phyloP scores from a whole-genome alignment of 495 filamentous ascomycete species.

The Terfezia claveryi region DNA sequence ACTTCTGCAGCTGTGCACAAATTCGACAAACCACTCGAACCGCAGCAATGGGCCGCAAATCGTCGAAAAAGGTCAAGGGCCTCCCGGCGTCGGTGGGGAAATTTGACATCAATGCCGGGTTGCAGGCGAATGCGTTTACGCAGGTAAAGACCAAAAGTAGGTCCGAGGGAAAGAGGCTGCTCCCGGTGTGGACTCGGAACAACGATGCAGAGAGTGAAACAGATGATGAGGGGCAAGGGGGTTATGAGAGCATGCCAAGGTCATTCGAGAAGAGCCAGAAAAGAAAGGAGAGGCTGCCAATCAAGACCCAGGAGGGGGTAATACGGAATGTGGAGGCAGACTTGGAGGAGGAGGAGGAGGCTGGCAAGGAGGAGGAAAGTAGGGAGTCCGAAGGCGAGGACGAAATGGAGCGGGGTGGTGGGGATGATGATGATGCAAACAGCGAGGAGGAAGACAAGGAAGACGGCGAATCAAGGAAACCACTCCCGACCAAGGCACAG shows the following conservation, averaged over 20 bases:
- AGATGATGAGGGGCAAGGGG: neutral
- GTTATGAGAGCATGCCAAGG: constrained; percentile 57
- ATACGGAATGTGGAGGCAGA: constrained; percentile 35
- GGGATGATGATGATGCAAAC: neutral
- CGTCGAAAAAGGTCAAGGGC: neutral
- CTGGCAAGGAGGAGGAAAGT: constrained; percentile 26
- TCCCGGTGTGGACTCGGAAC: neutral
- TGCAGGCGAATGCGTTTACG: neutral
- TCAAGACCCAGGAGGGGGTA: constrained; percentile 56
- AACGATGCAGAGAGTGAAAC: neutral
- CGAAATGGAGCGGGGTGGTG: constrained; percentile 13
- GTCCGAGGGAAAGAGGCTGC: neutral
- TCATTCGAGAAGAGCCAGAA: constrained; percentile 43
- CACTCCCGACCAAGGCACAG: no score
- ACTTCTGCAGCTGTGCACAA: no score
- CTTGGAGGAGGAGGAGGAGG: constrained; percentile 24
- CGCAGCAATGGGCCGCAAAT: no score
- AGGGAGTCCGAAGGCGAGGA: constrained; percentile 24
- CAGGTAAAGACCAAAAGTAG: neutral
- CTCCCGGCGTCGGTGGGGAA: neutral
- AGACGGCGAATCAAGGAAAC: constrained; percentile 26
- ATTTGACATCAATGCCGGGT: neutral
- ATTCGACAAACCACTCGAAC: no score
- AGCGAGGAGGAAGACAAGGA: constrained; percentile 24
- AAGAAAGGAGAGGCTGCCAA: constrained; percentile 53